These are phyloP conservation scores for Hypoxylon sp. DNA, from an alignment of 2,329 filamentous ascomycete species.

Conservation along the genomic window DNA sequence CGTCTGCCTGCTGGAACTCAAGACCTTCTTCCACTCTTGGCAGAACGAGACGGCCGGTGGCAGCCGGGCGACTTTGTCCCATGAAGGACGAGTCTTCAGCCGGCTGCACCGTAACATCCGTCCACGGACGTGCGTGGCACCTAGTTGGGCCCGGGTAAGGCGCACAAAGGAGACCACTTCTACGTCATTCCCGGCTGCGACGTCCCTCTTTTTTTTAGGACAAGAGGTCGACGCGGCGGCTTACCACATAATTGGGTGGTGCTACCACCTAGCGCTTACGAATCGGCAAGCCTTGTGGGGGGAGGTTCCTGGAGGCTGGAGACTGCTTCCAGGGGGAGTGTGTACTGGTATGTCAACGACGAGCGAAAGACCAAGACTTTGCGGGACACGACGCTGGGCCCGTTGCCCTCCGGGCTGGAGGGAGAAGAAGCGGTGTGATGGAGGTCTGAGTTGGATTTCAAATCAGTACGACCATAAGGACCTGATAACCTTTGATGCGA, in stretches of 20 bases:
- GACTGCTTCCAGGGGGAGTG: neutral
- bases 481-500: conserved; percentile 6
- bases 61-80: neutral
- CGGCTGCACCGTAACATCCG: neutral
- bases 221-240: neutral
- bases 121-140: conserved; percentile 1
- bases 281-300: conserved; percentile 2
- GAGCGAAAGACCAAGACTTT: neutral
- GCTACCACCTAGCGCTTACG: conserved; percentile 2
- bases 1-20: neutral
- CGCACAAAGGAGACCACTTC: neutral
- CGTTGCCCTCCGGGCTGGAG: conserved; percentile 3
- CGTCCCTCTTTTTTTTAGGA: conserved; percentile 2
- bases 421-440: neutral
- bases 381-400: neutral
- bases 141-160: neutral
- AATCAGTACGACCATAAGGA: neutral
- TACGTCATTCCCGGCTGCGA: conserved; percentile 5
- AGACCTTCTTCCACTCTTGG: neutral
- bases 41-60: neutral
- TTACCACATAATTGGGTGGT: conserved; percentile 3
- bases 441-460: neutral
- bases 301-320: conserved; percentile 3
- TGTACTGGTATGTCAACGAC: neutral
- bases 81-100: neutral